Evolutionary conservation across 805 yeast genomes (phyloP).

Genomic region (Monosporozyma solicola): DNA sequence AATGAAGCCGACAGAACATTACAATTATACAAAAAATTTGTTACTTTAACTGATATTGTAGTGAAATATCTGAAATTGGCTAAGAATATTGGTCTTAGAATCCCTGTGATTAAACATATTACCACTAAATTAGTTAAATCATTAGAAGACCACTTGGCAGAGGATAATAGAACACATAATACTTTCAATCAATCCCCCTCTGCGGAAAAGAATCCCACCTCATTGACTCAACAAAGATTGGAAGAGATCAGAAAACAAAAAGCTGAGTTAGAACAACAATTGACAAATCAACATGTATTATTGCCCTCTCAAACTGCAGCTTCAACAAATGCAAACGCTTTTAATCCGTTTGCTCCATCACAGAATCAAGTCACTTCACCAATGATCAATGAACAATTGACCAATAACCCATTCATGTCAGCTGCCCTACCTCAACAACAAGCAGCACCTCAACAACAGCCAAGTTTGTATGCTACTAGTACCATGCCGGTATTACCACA

Average conservation of each 20-base stretch:
- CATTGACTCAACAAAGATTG: slow-evolving; percentile 25
- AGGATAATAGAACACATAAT: slow-evolving; percentile 42
- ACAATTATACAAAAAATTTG: slow-evolving; percentile 75
- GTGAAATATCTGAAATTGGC: slow-evolving; percentile 84
- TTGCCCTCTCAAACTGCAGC: slow-evolving; percentile 20
- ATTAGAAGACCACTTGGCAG: slow-evolving; percentile 80
- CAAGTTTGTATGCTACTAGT: slow-evolving; percentile 6
- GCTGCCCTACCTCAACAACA: slow-evolving; percentile 13
- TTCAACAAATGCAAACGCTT: slow-evolving; percentile 12
- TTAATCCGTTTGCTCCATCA: slow-evolving; percentile 27
- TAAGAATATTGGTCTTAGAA: slow-evolving; percentile 81
- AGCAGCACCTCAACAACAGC: slow-evolving; percentile 17
- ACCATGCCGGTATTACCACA: slow-evolving; percentile 2
- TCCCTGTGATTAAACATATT: slow-evolving; percentile 94
- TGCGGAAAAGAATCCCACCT: neutral
- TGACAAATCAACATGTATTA: slow-evolving; percentile 23
- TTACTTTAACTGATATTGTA: slow-evolving; percentile 76
- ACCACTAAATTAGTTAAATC: slow-evolving; percentile 86
- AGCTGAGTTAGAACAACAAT: slow-evolving; percentile 24
- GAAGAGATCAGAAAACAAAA: slow-evolving; percentile 30
- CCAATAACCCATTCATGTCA: slow-evolving; percentile 4
- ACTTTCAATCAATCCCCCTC: slow-evolving; percentile 10
- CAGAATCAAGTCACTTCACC: slow-evolving; percentile 4
- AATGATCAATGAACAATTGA: neutral
- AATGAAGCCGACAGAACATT: slow-evolving; percentile 82